Evolutionary conservation across 768 basidiomycete species (phyloP).

Genomic region (Pholiota microspora): DNA sequence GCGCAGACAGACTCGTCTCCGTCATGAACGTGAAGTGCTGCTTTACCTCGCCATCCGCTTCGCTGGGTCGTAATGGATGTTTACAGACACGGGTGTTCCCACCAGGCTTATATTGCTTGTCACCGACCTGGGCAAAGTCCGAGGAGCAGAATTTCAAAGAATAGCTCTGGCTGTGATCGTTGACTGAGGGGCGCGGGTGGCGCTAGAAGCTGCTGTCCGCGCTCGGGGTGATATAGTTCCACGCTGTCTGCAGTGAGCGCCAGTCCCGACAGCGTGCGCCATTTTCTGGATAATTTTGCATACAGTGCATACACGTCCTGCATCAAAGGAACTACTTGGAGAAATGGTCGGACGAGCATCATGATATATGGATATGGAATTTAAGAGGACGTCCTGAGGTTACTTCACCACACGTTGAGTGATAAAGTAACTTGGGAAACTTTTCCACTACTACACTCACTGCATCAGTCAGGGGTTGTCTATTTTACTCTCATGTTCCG

Average conservation of each 20-base stretch:
- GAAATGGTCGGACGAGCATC: background rate
- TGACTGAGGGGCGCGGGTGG: background rate
- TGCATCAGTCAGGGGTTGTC: background rate
- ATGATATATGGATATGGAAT: background rate
- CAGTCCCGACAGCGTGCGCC: slow-evolving; percentile 5
- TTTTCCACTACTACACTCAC: background rate
- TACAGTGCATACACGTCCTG: background rate
- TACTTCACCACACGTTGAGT: background rate
- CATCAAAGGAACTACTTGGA: background rate
- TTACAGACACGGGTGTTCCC: slow-evolving; percentile 2
- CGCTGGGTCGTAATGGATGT: slow-evolving; percentile 3
- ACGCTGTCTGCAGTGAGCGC: slow-evolving; percentile 2
- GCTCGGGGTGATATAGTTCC: slow-evolving; percentile 4
- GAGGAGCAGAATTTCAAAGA: background rate
- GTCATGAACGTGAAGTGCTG: background rate
- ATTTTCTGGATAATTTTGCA: background rate
- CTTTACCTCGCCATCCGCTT: background rate
- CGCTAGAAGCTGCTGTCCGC: background rate
- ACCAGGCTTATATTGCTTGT: background rate
- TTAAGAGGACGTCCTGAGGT: background rate
- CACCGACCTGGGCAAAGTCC: background rate
- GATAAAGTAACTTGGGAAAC: background rate
- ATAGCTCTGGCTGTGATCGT: background rate
- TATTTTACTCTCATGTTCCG: slow-evolving; percentile 6
- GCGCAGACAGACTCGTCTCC: background rate